Evolutionary conservation across 495 filamentous ascomycete genomes (phyloP), one percentile per base, ranked within the genome.

Genomic region (Penicillium steckii): DNA sequence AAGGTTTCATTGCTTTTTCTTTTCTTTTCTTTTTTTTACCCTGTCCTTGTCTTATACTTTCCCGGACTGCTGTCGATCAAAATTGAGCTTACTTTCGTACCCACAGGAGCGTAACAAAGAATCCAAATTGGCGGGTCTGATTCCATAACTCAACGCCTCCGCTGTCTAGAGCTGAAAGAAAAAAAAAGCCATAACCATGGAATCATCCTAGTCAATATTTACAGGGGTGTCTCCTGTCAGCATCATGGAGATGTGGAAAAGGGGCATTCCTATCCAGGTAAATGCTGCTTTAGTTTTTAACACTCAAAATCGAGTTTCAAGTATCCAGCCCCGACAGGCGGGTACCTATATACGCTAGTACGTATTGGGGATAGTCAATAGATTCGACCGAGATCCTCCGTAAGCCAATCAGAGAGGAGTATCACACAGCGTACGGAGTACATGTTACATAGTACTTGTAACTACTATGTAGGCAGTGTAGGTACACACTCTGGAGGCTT

Each of bases 351-450:
- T 7, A 24, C 42, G 47, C 50, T 48, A 58, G 12, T 10, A 42
- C 23, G 1, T 6, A 26, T 19, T 44, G 0, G 37, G 42, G 2
- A 8, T 55, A 53, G 52, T 5, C 41, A 29, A 5, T 32, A 47
- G 32, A 50, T 48, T 24, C 37, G 63, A 61, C 70, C 70, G 70
- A 73, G 66, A 73, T 70, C 41, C 50, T 57, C 70, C 70, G 70
- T 56, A 3, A 13, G 3, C 68, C 68, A 71, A 68, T 70, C 24
- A 68, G 15, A 44, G 4, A 3, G 10, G 5, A 0, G 5, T 12
- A 46, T 26, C 4, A 13, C 13, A 27, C 26, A 5, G 5, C 26
- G 26, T 27, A 37, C 15, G n/a, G 33, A 19, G 33, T 37, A 37
- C n/a, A n/a, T n/a, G n/a, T n/a, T n/a, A n/a, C n/a, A n/a, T n/a